These are phyloP conservation scores for Hypoxylon sp. DNA, from an alignment of 2,329 filamentous ascomycete species.

Conservation along the genomic window DNA sequence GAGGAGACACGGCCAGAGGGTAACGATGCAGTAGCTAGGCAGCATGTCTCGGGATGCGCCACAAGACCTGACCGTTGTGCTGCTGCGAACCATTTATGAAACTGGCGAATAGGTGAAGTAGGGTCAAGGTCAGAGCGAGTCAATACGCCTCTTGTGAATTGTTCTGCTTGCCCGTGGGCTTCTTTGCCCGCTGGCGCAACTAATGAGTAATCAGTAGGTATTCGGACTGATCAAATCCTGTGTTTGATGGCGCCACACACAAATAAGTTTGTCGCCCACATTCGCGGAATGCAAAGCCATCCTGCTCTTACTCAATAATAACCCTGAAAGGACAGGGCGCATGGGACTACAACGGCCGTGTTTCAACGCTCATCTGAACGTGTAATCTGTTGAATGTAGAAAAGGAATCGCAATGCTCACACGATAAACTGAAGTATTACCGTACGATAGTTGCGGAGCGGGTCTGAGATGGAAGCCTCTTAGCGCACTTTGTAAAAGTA, in stretches of 20 bases:
- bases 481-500: background rate
- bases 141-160: slow-evolving; percentile 79
- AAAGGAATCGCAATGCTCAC: slow-evolving; percentile 24
- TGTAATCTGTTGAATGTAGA: background rate
- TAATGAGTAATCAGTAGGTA: slow-evolving; percentile 48
- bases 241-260: slow-evolving; percentile 38
- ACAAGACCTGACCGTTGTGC: slow-evolving; percentile 70
- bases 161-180: slow-evolving; percentile 75
- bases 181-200: slow-evolving; percentile 76
- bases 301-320: slow-evolving; percentile 38
- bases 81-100: slow-evolving; percentile 88
- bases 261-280: slow-evolving; percentile 49
- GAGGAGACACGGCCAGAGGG: slow-evolving; percentile 88
- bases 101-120: slow-evolving; percentile 81
- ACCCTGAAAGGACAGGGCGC: slow-evolving; percentile 24
- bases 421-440: background rate
- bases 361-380: background rate
- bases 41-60: slow-evolving; percentile 88
- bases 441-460: slow-evolving; percentile 22
- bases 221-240: background rate
- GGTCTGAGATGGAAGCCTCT: slow-evolving; percentile 13
- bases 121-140: slow-evolving; percentile 72
- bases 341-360: slow-evolving; percentile 25
- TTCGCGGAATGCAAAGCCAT: slow-evolving; percentile 53
- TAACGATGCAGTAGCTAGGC: slow-evolving; percentile 85